Evolutionary conservation across 257 asterid genomes (phyloP).

Genomic region (Jacaranda copaia): DNA sequence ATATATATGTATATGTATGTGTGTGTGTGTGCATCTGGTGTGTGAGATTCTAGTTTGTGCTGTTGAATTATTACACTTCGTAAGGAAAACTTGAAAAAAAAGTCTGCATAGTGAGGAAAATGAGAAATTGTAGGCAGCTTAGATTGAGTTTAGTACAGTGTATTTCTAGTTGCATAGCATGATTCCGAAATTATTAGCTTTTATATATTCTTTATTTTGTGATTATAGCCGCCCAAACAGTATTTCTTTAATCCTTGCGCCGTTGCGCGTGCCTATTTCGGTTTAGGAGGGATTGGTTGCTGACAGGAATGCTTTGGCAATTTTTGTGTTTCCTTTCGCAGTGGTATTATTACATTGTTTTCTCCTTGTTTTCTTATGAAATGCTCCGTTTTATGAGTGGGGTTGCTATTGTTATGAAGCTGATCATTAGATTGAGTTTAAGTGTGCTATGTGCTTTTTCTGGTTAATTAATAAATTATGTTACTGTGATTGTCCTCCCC

Average conservation of each 20-base stretch:
- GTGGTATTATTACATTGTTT: neutral
- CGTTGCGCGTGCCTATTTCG: neutral
- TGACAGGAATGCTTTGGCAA: neutral
- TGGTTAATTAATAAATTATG: neutral
- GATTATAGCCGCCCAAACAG: neutral
- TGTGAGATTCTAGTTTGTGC: neutral
- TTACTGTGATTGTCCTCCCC: neutral
- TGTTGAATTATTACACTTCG: neutral
- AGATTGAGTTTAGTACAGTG: neutral
- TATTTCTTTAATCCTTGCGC: neutral
- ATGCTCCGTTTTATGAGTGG: neutral
- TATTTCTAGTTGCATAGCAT: neutral
- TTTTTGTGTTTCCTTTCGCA: neutral
- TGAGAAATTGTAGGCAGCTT: neutral
- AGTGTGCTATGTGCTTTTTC: neutral
- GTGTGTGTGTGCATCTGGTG: neutral
- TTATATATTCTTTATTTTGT: neutral
- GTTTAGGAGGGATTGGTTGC: slow-evolving; percentile 2
- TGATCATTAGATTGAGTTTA: slow-evolving; percentile 7
- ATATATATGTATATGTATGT: neutral
- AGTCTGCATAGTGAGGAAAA: neutral
- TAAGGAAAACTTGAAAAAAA: neutral
- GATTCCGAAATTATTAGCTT: neutral
- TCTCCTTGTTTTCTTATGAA: neutral
- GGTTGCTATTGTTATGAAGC: neutral